These are phyloP conservation scores for Aspergillus sclerotioniger DNA, from an alignment of 495 filamentous ascomycete species.

Conservation along the genomic window DNA sequence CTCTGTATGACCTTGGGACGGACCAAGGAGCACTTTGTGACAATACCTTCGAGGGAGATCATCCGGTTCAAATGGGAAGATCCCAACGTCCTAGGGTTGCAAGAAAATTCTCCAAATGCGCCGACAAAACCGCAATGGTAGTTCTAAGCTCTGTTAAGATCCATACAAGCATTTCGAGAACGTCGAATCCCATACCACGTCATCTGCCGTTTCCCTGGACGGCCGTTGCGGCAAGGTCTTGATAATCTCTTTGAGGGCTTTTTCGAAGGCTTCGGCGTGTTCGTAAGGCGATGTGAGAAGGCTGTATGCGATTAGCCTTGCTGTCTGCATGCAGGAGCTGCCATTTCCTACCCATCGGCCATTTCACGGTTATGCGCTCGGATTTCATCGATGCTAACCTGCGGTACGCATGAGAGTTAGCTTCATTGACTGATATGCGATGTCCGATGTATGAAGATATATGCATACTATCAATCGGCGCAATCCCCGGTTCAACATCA, in stretches of 20 bases:
- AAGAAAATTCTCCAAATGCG: constrained; percentile 90
- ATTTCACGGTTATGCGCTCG: constrained; percentile 84
- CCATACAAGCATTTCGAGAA: background rate
- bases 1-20: constrained; percentile 96
- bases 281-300: constrained; percentile 86
- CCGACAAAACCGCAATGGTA: constrained; percentile 96
- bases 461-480: constrained; percentile 60
- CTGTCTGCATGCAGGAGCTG: background rate
- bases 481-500: constrained; percentile 88
- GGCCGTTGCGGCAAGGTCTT: constrained; percentile 68
- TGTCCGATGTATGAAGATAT: background rate
- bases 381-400: constrained; percentile 94
- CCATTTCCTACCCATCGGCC: constrained; percentile 65
- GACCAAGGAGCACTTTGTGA: constrained; percentile 92
- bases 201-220: constrained; percentile 56
- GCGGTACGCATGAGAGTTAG: constrained; percentile 19
- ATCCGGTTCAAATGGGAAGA: constrained; percentile 89
- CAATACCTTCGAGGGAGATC: constrained; percentile 97
- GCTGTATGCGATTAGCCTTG: constrained; percentile 29
- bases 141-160: constrained; percentile 40
- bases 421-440: background rate
- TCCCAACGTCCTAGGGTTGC: constrained; percentile 90
- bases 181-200: constrained; percentile 47
- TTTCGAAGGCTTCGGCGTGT: constrained; percentile 80
- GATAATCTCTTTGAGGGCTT: constrained; percentile 83